Evolutionary conservation across 495 filamentous ascomycete genomes (phyloP).

Genomic region (Letharia lupina): DNA sequence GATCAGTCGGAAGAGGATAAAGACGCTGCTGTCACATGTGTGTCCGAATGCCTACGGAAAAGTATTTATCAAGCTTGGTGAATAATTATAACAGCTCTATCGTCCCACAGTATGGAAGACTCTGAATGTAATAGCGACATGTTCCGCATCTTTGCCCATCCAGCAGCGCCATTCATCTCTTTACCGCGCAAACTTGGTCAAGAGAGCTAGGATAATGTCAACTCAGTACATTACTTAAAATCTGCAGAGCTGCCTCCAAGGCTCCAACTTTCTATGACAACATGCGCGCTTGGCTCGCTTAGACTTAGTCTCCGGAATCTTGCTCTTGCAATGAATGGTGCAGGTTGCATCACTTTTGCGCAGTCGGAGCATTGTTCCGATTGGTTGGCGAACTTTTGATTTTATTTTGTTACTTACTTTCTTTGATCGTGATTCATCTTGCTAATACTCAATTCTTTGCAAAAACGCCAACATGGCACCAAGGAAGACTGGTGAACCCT

Average conservation of each 20-base stretch:
- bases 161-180: neutral
- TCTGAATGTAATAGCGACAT: neutral
- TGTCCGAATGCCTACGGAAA: neutral
- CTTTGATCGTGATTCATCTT: too few species aligned
- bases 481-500: neutral
- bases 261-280: too few species aligned
- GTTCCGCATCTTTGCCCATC: too few species aligned
- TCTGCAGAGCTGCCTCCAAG: neutral
- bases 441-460: neutral
- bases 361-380: neutral
- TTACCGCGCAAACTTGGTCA: neutral
- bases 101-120: neutral
- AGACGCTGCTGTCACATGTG: neutral
- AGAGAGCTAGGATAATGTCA: neutral
- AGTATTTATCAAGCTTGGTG: neutral
- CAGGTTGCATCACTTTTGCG: too few species aligned
- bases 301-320: neutral
- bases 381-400: neutral
- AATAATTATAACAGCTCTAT: neutral
- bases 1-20: neutral
- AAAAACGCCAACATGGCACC: neutral
- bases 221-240: neutral
- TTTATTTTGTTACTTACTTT: too few species aligned
- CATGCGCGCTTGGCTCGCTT: neutral
- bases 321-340: too few species aligned